Conservation (phyloP, 2,329 filamentous ascomycete genomes). For the Talaromyces sp. region DNA sequence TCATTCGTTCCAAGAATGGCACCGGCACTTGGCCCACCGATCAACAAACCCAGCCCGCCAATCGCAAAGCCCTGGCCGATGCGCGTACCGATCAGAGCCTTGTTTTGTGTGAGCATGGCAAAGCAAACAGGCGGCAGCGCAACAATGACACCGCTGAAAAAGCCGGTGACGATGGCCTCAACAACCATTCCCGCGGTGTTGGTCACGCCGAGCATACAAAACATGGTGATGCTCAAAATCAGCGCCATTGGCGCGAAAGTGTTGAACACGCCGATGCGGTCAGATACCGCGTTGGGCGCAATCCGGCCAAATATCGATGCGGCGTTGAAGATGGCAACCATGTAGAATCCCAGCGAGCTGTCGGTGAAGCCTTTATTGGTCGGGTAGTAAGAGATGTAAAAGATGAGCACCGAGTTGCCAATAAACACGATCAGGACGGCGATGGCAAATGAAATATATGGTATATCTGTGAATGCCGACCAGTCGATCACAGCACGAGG, state of each 20-base stretch:
- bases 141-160: conserved; percentile 36
- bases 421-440: conserved; percentile 58
- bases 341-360: conserved; percentile 55
- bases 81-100: conserved; percentile 46
- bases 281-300: conserved; percentile 47
- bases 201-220: conserved; percentile 18
- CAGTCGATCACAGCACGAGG: conserved; percentile 38
- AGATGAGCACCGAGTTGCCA: conserved; percentile 45
- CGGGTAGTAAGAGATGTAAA: conserved; percentile 40
- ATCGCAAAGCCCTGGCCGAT: conserved; percentile 48
- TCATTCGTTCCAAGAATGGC: conserved; percentile 34
- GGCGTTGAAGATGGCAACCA: conserved; percentile 62
- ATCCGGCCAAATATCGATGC: conserved; percentile 55
- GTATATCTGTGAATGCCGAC: conserved; percentile 40
- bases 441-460: conserved; percentile 40
- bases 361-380: conserved; percentile 36
- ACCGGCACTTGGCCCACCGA: conserved; percentile 45
- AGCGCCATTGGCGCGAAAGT: conserved; percentile 29
- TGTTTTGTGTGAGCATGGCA: conserved; percentile 27
- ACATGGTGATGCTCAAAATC: conserved; percentile 10
- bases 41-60: conserved; percentile 39
- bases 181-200: conserved; percentile 19
- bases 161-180: conserved; percentile 32
- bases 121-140: conserved; percentile 26
- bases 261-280: conserved; percentile 47